phyloP scores from a whole-genome alignment of 352 stramenopile genomes.

The Pythium volutum region DNA sequence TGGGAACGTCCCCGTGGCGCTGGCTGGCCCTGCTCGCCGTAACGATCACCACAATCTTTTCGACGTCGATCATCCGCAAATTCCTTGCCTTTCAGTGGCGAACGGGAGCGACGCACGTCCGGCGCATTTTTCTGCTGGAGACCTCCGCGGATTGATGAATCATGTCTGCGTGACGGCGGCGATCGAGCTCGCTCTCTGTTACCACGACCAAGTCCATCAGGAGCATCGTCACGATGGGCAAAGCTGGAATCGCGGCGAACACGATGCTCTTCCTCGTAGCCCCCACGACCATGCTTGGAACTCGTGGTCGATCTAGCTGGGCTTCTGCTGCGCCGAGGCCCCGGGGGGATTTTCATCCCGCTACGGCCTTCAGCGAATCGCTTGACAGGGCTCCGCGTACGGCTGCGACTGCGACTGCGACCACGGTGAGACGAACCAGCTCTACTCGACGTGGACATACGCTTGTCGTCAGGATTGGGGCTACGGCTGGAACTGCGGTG shows the following conservation, averaged over 20 bases:
- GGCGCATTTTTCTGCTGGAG: background rate
- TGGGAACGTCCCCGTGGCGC: background rate
- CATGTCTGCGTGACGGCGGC: background rate
- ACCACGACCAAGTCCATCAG: background rate
- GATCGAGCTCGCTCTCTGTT: background rate
- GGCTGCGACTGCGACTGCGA: slow-evolving; percentile 14
- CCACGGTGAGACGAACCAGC: background rate
- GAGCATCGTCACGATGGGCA: background rate
- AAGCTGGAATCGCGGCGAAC: background rate
- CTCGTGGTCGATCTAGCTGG: background rate
- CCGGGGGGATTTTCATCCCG: background rate
- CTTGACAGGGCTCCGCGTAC: background rate
- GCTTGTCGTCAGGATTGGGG: background rate
- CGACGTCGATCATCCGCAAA: background rate
- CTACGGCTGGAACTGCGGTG: slow-evolving; percentile 7
- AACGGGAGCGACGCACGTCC: background rate
- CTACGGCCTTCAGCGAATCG: background rate
- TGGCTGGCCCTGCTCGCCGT: background rate
- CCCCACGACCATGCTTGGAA: background rate
- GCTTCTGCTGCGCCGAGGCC: background rate
- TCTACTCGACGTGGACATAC: background rate
- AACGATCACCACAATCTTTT: background rate
- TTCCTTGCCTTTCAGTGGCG: slow-evolving; percentile 2
- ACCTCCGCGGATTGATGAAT: background rate
- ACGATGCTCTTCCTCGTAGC: background rate